Percentiles rank a stretch among this genome's conserved stretches.
Conservation (phyloP, 768 basidiomycete species). For the Ramaria rubella region DNA sequence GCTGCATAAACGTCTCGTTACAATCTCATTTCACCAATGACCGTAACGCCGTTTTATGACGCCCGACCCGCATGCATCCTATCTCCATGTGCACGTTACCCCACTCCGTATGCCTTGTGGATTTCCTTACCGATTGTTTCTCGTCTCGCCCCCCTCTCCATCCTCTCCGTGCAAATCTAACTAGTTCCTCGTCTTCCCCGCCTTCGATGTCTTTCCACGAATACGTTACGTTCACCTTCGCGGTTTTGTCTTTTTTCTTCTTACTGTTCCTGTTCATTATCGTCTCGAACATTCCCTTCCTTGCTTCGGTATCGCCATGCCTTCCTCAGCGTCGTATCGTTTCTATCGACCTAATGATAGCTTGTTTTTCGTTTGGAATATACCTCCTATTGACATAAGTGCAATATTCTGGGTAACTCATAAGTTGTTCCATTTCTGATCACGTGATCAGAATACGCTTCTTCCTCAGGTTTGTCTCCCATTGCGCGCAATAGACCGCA, state of each 20-base stretch:
- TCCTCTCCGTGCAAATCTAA: constrained; percentile 18
- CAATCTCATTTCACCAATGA: constrained; percentile 2
- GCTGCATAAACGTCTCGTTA: constrained; percentile 52
- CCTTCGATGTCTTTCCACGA: constrained; percentile 33
- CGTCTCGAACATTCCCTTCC: constrained; percentile 52
- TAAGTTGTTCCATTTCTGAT: too few species aligned
- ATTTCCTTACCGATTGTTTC: constrained; percentile 12
- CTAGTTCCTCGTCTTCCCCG: constrained; percentile 29
- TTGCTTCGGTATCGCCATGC: constrained; percentile 46
- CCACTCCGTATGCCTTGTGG: constrained; percentile 28
- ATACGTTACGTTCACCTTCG: constrained; percentile 30
- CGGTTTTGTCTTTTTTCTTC: constrained; percentile 46
- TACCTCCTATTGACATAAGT: not conserved
- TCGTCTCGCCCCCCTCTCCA: not conserved
- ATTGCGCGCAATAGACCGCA: too few species aligned
- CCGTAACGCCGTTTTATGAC: constrained; percentile 6
- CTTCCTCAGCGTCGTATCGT: constrained; percentile 21
- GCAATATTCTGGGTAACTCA: too few species aligned
- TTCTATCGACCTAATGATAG: constrained; percentile 7
- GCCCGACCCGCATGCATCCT: not conserved
- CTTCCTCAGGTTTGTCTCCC: not conserved
- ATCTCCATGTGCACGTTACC: not conserved
- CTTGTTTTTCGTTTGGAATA: constrained; percentile 7
- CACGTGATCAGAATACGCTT: not conserved
- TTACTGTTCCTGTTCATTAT: constrained; percentile 50